These are phyloP conservation scores for Euphrasia arctica DNA, from an alignment of 305 asterid species.

Conservation along the genomic window DNA sequence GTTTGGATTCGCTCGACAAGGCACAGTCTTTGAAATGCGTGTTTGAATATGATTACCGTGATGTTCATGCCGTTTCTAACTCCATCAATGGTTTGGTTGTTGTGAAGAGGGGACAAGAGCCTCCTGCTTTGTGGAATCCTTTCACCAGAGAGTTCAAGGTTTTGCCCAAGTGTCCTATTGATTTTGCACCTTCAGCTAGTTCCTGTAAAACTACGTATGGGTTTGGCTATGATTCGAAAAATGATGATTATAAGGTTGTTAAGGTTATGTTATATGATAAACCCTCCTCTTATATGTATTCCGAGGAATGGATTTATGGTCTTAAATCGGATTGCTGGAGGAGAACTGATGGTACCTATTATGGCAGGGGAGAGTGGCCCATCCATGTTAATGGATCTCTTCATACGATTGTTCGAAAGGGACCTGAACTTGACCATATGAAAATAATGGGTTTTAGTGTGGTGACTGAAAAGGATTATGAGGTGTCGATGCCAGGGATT, in stretches of 20 bases:
- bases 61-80: neutral
- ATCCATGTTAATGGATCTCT: neutral
- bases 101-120: neutral
- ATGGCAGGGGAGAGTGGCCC: no score
- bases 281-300: no score
- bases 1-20: neutral
- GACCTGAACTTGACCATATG: neutral
- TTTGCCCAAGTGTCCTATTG: neutral
- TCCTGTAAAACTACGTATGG: neutral
- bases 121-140: neutral
- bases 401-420: neutral
- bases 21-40: neutral
- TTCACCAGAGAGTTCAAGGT: neutral
- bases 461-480: neutral
- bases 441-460: neutral
- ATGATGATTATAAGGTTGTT: neutral
- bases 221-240: neutral
- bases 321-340: neutral
- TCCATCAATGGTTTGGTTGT: neutral
- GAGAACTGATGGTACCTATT: neutral
- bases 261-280: neutral
- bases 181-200: neutral
- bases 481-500: neutral
- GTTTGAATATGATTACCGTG: neutral
- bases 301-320: slow-evolving; percentile 1